Evolutionary conservation across 2,329 filamentous ascomycete genomes (phyloP), one percentile per base, ranked within the genome.

Genomic region (Lachnellula cervina): DNA sequence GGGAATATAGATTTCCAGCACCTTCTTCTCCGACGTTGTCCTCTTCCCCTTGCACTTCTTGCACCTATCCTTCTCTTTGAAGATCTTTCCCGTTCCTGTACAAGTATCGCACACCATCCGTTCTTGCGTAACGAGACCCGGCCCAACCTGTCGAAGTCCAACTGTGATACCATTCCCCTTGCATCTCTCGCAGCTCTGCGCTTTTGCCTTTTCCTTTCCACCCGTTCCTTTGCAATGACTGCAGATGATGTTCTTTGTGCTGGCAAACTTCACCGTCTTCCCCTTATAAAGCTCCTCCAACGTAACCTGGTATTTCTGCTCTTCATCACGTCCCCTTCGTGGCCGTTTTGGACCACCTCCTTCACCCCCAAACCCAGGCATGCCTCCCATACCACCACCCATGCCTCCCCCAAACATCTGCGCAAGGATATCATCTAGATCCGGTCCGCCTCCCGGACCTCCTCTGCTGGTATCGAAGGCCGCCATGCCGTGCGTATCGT

Each of bases 31-130:
- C 67, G 91, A 87, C 45, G 85, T 84, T 14, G 90, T 91, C 60
- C 90, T 83, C 72, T 89, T 89, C 68, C 94, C 94, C 76, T 97
- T 97, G 83, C 94, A 99, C 78, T 94, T 97, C 80, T 96, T 96
- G 80, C 94, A 99, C 70, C 90, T 90, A 69, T 99, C 94, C 78
- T 97, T 97, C 69, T 96, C 90, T 73, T 93, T 93, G 76, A 86
- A 96, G 68, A 92, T 85, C 68, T 86, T 85, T 5, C 94, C 94
- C n/a, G 85, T 82, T 35, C 92, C 93, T 58, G 86, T 80, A 74
- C 94, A 99, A 67, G 87, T 86, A 66, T 88, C 86, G 73, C 94
- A 99, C 37, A 86, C 73, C 38, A 92, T 84, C 6, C 86, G 84
- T 67, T 90, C 87, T 67, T 90, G 88, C 32, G 90, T 89, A 60